Evolutionary conservation across 768 basidiomycete genomes (phyloP), one percentile per base, ranked within the genome.

Genomic region (Kondoa subrosea): DNA sequence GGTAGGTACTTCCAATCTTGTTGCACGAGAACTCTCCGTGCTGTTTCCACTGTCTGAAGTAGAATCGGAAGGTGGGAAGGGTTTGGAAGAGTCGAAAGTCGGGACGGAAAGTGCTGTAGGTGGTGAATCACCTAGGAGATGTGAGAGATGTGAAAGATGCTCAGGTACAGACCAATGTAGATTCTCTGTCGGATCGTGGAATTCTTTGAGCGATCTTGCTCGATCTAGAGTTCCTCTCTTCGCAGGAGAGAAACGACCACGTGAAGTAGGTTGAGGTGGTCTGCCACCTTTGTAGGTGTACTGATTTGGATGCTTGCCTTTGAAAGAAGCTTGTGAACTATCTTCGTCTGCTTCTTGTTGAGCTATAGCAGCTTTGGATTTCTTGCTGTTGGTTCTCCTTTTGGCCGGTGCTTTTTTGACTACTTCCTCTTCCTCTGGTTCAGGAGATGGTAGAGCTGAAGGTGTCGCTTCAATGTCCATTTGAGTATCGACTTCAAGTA

Each of bases 131-230:
- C 91, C 91, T 3, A 97, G 80, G 78, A 91, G 86, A 72, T 84
- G 83, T 72, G 87, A 83, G 70, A 93, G 84, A 75, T 92, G 88
- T 0, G 86, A 83, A 58, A 96, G 82, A 78, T 95, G 92, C 79
- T 96, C 92, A 4, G 92, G 92, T 62, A 97, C 80, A 67, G 85
- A 84, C 91, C 92, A 97, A 2, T 70, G 64, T 8, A 77, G 74
- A 31, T 67, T 62, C 29, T 65, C 66, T 50, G 68, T 34, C n/a
- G 57, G 56, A 66, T 50, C 40, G 8, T 50, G 40, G 12, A 50
- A 21, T 21, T 50, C 40, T 50, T 50, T 50, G 12, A 50, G 40
- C 21, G 40, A 50, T 50, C 40, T 50, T 50, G 40, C 21, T 12
- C 58, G 58, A 31, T 60, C 58, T 25, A 60, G 4, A 60, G 58